These are phyloP conservation scores for Alternaria viburni DNA, from an alignment of 2,329 filamentous ascomycete genomes.

Conservation along the genomic window DNA sequence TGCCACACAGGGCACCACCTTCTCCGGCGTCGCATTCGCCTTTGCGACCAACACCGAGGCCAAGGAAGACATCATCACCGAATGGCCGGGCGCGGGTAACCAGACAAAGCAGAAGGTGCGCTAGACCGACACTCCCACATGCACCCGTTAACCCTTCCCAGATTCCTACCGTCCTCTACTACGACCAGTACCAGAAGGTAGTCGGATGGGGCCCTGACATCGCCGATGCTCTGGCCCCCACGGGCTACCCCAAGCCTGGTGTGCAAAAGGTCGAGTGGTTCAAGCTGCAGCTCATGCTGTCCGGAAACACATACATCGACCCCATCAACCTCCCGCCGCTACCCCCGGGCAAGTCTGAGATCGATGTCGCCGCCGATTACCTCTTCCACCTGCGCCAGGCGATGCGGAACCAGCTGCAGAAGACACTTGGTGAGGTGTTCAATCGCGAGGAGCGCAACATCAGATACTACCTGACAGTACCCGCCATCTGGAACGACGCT, in stretches of 20 bases:
- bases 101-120: conserved; percentile 97
- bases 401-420: conserved; percentile 93
- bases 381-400: conserved; percentile 97
- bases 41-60: conserved; percentile 96
- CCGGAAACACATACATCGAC: conserved; percentile 98
- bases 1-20: conserved; percentile 80
- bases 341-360: conserved; percentile 96
- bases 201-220: conserved; percentile 99
- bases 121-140: background rate
- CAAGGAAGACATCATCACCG: conserved; percentile 98
- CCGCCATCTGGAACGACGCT: conserved; percentile 98
- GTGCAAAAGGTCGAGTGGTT: conserved; percentile 99
- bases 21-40: conserved; percentile 93
- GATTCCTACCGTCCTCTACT: conserved; percentile 99
- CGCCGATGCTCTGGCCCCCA: conserved; percentile 92
- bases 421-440: conserved; percentile 96
- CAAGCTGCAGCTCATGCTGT: conserved; percentile 98
- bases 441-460: conserved; percentile 98
- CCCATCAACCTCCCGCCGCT: conserved; percentile 98
- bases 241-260: conserved; percentile 94
- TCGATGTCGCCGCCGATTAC: conserved; percentile 99
- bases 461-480: conserved; percentile 96
- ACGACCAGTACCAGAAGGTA: conserved; percentile 98
- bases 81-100: conserved; percentile 97
- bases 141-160: conserved; percentile 46